Base-by-base conservation (phyloP, 768 basidiomycete species). In the Collybiopsis luxurians region DNA sequence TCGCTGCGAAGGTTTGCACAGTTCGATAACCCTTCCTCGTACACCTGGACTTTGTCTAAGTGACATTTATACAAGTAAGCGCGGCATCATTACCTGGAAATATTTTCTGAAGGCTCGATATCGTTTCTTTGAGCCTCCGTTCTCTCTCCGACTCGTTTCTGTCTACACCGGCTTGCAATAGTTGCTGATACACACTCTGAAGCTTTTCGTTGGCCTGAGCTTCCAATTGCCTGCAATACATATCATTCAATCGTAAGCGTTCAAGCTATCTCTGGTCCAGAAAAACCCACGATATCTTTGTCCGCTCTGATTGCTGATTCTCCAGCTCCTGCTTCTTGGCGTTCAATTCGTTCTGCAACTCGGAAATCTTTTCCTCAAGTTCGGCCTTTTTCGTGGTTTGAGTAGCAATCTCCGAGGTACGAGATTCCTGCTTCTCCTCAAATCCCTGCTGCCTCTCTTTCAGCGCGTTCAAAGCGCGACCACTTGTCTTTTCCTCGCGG, bases 201-300 rank as follows among this genome's bases (percentile, higher is more conserved):
- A 99, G 82, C 67, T 95, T 95, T 72, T 96, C 96, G 67, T 96
- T 95, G 24, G 89, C 82, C 64, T 99, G 95, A 0, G 85, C 82
- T 69, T 97, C 95, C 12, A 94, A 82, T 74, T 92, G 90, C 45
- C 95, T 98, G 61, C 4, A 34, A 34, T 45, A 26, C 15, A 48
- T 40, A 53, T 43, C 23, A 26, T 43, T 43, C 12, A 43, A 13
- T 24, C 13, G 11, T 2, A 1, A 28, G 7, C 15, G 40, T n/a
- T 54, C 17, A 30, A 19, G 2, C 13, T 27, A 13, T 28, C 42
- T 3, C n/a, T 15, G 15, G 21, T 4, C n/a, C 49, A 26, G 10
- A 47, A 15, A 19, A 38, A 69, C 87, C 38, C 64, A 95, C 95
- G 78, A 78, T 62, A 96, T 88, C 58, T 87, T 83, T 1, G 81